Percentiles rank a stretch among this genome's conserved stretches.
Evolutionary conservation across 257 asterid species (phyloP).

Genomic region (Penstemon barbatus): DNA sequence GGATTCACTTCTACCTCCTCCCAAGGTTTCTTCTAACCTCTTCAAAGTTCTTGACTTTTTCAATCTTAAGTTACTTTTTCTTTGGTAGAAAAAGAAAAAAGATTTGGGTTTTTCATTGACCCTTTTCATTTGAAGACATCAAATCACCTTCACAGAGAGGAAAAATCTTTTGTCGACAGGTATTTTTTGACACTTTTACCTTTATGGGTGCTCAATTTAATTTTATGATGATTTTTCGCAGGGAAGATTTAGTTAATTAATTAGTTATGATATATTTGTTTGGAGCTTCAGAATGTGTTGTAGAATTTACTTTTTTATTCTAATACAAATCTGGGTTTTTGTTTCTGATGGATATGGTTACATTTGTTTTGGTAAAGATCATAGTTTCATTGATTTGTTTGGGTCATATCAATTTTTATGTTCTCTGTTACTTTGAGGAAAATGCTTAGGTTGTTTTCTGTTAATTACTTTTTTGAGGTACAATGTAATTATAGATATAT

Average conservation of each 20-base stretch:
- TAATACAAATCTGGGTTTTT: slow-evolving; percentile 8
- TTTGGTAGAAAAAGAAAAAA: neutral
- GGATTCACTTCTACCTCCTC: slow-evolving; percentile 15
- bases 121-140: neutral
- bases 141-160: no score
- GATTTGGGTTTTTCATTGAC: neutral
- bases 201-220: no score
- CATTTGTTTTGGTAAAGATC: neutral
- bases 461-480: neutral
- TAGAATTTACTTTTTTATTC: neutral
- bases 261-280: no score
- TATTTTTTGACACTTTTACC: no score
- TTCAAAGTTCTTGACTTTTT: slow-evolving; percentile 23
- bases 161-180: no score
- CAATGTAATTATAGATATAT: slow-evolving; percentile 6
- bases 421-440: neutral
- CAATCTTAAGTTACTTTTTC: slow-evolving; percentile 6
- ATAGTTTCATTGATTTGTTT: neutral
- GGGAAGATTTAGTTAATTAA: no score
- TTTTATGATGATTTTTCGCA: no score
- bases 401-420: slow-evolving; percentile 13
- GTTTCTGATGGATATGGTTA: neutral
- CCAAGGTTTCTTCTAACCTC: slow-evolving; percentile 21
- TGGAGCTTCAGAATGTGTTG: no score
- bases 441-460: neutral